Conservation (phyloP, 805 yeast species). For the Starmerella scarabaei region DNA sequence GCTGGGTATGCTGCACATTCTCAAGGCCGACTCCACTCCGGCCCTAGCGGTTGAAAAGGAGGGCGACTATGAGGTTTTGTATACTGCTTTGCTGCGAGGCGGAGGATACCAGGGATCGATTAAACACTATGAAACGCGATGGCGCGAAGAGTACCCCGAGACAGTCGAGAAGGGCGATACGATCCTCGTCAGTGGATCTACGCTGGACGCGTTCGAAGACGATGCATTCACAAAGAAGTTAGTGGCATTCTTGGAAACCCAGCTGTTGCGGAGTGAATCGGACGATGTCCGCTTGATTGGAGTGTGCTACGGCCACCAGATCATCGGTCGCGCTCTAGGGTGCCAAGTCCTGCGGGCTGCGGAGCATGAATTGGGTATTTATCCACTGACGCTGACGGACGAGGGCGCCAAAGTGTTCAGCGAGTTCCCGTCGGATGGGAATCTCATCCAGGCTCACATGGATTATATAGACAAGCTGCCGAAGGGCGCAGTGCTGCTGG, state of each 20-base stretch:
- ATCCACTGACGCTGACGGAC: conserved; percentile 36
- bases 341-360: conserved; percentile 42
- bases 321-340: conserved; percentile 55
- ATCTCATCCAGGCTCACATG: conserved; percentile 44
- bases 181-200: conserved; percentile 30
- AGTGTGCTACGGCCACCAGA: conserved; percentile 81
- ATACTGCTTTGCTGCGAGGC: not conserved
- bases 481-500: conserved; percentile 36
- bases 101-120: conserved; percentile 2
- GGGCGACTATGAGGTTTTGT: conserved; percentile 2
- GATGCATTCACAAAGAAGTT: conserved; percentile 28
- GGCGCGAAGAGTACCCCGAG: not conserved
- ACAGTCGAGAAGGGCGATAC: conserved; percentile 21
- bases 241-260: conserved; percentile 21
- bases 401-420: conserved; percentile 30
- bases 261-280: conserved; percentile 13
- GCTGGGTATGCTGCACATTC: conserved; percentile 7
- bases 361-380: conserved; percentile 67
- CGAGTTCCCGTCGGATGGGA: conserved; percentile 14
- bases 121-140: conserved; percentile 3
- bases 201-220: conserved; percentile 26
- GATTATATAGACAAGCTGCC: conserved; percentile 42
- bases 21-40: not conserved
- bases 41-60: not conserved
- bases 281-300: conserved; percentile 31